Evolutionary conservation across 306 rosid species (phyloP).

Genomic region (Canavalia gladiata): DNA sequence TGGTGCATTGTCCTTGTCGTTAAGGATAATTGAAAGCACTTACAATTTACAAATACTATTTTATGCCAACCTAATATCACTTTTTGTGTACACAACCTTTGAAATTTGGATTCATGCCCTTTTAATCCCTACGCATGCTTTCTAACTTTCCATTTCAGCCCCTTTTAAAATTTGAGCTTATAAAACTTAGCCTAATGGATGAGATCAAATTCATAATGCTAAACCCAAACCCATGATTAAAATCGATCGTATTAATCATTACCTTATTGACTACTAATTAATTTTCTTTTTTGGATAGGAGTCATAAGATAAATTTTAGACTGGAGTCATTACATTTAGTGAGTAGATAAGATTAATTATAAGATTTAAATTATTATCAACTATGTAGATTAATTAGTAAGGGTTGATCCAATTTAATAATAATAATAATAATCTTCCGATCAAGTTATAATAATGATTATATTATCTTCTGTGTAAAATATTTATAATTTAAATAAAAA

Average conservation of each 20-base stretch:
- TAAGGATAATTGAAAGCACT: slow-evolving; percentile 74
- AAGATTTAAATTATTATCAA: no score
- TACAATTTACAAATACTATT: slow-evolving; percentile 58
- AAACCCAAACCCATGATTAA: slow-evolving; percentile 27
- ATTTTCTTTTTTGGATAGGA: background rate
- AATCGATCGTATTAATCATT: background rate
- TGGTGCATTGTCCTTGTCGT: slow-evolving; percentile 76
- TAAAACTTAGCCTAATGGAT: slow-evolving; percentile 28
- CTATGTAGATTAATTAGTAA: no score
- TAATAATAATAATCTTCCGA: no score
- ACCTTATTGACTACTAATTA: background rate
- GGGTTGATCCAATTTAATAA: no score
- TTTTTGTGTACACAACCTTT: slow-evolving; percentile 42
- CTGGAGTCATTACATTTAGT: background rate
- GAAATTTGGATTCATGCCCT: slow-evolving; percentile 38
- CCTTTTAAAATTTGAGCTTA: slow-evolving; percentile 6
- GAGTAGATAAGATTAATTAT: background rate
- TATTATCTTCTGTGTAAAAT: no score
- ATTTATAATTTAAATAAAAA: no score
- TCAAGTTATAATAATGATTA: no score
- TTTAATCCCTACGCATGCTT: slow-evolving; percentile 56
- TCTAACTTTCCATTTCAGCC: slow-evolving; percentile 56
- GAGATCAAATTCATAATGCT: slow-evolving; percentile 46
- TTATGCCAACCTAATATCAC: slow-evolving; percentile 65
- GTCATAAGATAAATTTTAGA: background rate